These are phyloP conservation scores for Raphanus hybrid DNA, from an alignment of 441 rosid genomes.

Conservation along the genomic window DNA sequence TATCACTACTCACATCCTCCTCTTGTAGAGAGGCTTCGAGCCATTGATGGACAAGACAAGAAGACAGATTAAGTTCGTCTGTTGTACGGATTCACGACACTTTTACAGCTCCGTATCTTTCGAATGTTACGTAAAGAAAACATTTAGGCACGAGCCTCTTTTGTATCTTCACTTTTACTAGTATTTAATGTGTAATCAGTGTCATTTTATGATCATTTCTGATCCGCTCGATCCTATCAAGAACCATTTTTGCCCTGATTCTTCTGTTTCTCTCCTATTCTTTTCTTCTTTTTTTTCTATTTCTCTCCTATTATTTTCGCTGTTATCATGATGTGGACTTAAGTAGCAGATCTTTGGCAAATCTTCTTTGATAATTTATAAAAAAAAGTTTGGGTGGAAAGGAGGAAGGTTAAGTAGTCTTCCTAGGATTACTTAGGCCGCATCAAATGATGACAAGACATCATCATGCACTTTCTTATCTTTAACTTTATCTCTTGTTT, in stretches of 20 bases:
- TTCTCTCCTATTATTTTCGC: neutral
- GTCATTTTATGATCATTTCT: no score
- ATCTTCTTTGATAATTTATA: neutral
- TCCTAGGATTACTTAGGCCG: neutral
- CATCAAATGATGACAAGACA: neutral
- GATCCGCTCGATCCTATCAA: no score
- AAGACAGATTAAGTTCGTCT: conserved; percentile 57
- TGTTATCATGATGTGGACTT: neutral
- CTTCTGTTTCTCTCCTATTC: neutral
- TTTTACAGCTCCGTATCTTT: no score
- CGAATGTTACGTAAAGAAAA: no score
- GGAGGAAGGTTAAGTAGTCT: neutral
- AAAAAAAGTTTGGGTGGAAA: neutral
- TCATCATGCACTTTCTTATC: neutral
- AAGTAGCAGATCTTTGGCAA: neutral
- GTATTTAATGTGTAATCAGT: neutral
- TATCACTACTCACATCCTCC: conserved; percentile 99
- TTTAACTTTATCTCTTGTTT: neutral
- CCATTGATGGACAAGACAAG: conserved; percentile 71
- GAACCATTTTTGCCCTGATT: no score
- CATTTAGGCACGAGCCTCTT: no score
- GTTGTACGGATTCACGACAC: no score
- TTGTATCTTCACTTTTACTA: no score
- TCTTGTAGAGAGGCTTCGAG: conserved; percentile 88
- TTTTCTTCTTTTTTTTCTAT: no score